These are phyloP conservation scores for Saccharum hybrid DNA, from an alignment of 202 grass and related monocot species.

Conservation along the genomic window DNA sequence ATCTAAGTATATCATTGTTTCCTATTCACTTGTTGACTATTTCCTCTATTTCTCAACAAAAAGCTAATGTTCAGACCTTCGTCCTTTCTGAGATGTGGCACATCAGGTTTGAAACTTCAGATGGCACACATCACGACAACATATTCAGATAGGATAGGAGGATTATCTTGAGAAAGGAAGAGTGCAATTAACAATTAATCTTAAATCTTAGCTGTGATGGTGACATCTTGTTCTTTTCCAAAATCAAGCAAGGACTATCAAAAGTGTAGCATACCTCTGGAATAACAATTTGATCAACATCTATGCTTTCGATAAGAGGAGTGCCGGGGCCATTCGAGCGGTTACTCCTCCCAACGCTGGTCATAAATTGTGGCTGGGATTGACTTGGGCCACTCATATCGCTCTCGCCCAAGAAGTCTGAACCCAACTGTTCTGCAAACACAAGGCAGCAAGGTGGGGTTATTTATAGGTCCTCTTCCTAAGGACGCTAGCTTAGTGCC, in stretches of 20 bases:
- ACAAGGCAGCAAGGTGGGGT: slow-evolving; percentile 17
- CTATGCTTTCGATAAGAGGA: slow-evolving; percentile 83
- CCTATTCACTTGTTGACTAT: background rate
- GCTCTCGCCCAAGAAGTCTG: slow-evolving; percentile 26
- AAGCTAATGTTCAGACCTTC: slow-evolving; percentile 5
- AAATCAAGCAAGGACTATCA: slow-evolving; percentile 12
- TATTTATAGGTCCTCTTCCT: slow-evolving; percentile 54
- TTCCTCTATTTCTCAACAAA: slow-evolving; percentile 6
- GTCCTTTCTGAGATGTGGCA: background rate
- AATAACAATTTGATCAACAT: slow-evolving; percentile 87
- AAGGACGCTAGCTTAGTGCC: slow-evolving; percentile 6
- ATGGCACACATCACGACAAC: background rate
- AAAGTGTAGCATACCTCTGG: slow-evolving; percentile 66
- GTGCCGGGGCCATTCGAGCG: slow-evolving; percentile 57
- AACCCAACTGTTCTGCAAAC: slow-evolving; percentile 26
- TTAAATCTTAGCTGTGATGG: background rate
- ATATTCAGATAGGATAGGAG: slow-evolving; percentile 14
- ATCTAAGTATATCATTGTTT: background rate
- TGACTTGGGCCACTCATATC: slow-evolving; percentile 53
- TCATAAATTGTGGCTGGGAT: slow-evolving; percentile 74
- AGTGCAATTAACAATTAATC: background rate
- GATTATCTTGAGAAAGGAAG: slow-evolving; percentile 32
- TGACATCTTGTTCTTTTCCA: background rate
- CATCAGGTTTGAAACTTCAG: slow-evolving; percentile 19
- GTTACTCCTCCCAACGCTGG: slow-evolving; percentile 47